phyloP scores from a whole-genome alignment of 2,329 filamentous ascomycete genomes.

The Simplicillium sp. region DNA sequence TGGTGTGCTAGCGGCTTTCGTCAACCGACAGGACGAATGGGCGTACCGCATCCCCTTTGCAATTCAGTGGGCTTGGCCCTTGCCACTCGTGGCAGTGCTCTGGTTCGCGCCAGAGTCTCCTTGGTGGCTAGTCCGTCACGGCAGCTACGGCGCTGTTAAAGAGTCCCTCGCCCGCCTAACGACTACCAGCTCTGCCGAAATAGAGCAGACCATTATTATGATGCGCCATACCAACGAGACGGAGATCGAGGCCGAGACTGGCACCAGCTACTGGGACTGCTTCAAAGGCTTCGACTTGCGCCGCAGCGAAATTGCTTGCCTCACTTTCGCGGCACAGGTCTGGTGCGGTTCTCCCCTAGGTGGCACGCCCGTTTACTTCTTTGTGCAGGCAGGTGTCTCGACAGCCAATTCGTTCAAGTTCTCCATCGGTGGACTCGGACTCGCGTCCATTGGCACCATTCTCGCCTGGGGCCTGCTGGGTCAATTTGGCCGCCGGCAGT shows the following conservation, averaged over 20 bases:
- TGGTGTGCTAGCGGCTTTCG: slow-evolving; percentile 43
- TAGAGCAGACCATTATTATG: not conserved
- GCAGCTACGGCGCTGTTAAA: slow-evolving; percentile 23
- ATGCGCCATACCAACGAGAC: not conserved
- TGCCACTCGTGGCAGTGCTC: slow-evolving; percentile 41
- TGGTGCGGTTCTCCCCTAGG: no score
- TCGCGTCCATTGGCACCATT: not conserved
- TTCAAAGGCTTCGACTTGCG: not conserved
- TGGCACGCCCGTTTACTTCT: no score
- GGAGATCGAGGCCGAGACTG: not conserved
- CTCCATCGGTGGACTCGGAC: no score
- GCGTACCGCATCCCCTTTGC: slow-evolving; percentile 38
- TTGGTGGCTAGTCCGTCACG: slow-evolving; percentile 41
- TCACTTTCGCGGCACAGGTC: no score
- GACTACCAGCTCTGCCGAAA: not conserved
- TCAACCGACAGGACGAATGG: slow-evolving; percentile 23
- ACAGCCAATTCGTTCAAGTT: no score
- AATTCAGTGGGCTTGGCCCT: slow-evolving; percentile 38
- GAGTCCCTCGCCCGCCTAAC: not conserved
- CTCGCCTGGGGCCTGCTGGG: not conserved
- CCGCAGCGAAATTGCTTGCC: not conserved
- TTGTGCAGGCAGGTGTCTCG: no score
- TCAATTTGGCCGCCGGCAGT: no score
- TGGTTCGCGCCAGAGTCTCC: slow-evolving; percentile 40
- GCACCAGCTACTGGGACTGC: not conserved